phyloP scores from a whole-genome alignment of 2,329 filamentous ascomycete genomes.

The Alternaria arbusti region DNA sequence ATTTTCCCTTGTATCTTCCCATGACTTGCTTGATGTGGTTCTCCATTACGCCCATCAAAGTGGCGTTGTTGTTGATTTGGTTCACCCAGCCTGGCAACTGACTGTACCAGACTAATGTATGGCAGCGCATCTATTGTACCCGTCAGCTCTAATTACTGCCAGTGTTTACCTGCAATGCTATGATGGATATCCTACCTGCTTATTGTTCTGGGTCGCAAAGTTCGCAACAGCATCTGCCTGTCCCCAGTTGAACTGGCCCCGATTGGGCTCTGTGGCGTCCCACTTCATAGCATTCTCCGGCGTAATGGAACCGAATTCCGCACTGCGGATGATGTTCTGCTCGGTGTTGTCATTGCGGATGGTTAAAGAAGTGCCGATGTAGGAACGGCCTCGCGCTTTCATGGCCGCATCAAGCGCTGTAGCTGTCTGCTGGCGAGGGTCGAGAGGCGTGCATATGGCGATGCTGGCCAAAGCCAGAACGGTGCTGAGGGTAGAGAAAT shows the following conservation, averaged over 20 bases:
- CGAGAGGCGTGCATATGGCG: conserved; percentile 20
- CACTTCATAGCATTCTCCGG: conserved; percentile 51
- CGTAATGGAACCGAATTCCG: conserved; percentile 45
- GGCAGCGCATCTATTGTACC: conserved; percentile 37
- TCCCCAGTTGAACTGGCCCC: conserved; percentile 43
- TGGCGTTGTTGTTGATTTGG: conserved; percentile 44
- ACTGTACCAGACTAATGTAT: conserved; percentile 50
- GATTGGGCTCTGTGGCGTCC: conserved; percentile 47
- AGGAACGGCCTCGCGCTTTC: conserved; percentile 34
- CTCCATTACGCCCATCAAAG: conserved; percentile 46
- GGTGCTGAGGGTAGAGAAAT: conserved; percentile 23
- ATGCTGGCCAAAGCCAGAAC: conserved; percentile 28
- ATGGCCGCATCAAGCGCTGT: conserved; percentile 30
- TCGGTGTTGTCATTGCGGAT: conserved; percentile 42
- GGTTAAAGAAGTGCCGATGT: conserved; percentile 46
- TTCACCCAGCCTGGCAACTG: conserved; percentile 48
- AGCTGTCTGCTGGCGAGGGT: conserved; percentile 24
- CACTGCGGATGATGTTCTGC: conserved; percentile 26
- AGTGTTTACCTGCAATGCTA: not conserved
- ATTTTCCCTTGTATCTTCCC: conserved; percentile 46
- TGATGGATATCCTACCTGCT: conserved; percentile 17
- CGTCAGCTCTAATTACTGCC: not conserved
- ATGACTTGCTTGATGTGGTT: conserved; percentile 49
- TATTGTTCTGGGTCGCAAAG: conserved; percentile 44
- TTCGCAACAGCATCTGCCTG: conserved; percentile 45